phyloP scores from a whole-genome alignment of 345 rosid species.

The Linum trigynum region DNA sequence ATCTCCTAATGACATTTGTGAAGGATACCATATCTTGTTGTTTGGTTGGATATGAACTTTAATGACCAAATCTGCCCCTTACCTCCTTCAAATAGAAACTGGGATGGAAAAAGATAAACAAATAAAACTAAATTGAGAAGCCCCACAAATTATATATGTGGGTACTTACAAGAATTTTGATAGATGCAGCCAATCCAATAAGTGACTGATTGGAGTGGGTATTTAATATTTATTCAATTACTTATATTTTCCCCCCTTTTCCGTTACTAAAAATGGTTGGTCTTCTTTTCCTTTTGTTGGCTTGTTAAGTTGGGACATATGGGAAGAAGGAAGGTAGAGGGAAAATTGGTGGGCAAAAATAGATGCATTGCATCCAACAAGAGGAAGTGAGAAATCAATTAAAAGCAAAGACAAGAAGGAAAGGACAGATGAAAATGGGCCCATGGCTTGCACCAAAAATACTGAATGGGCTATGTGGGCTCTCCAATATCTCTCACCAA shows the following conservation, averaged over 20 bases:
- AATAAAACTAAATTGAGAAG: constrained; percentile 9
- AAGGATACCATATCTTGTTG: no score
- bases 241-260: constrained; percentile 3
- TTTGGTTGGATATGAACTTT: no score
- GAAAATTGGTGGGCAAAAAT: constrained; percentile 5
- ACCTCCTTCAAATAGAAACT: no score
- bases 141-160: constrained; percentile 14
- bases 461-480: constrained; percentile 40
- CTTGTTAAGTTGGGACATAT: neutral
- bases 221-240: neutral
- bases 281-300: no score
- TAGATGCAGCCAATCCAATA: constrained; percentile 44
- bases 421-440: constrained; percentile 53
- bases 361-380: constrained; percentile 49
- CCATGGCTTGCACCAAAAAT: constrained; percentile 39
- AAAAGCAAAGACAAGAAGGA: neutral
- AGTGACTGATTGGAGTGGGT: constrained; percentile 39
- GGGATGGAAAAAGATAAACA: neutral
- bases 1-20: no score
- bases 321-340: neutral
- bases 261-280: neutral
- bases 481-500: constrained; percentile 23
- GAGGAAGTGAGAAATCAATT: constrained; percentile 21
- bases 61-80: no score
- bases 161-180: constrained; percentile 21